These are phyloP conservation scores for Coemansia reversa DNA, from an alignment of 192 early-diverging fungal genomes.

Conservation along the genomic window DNA sequence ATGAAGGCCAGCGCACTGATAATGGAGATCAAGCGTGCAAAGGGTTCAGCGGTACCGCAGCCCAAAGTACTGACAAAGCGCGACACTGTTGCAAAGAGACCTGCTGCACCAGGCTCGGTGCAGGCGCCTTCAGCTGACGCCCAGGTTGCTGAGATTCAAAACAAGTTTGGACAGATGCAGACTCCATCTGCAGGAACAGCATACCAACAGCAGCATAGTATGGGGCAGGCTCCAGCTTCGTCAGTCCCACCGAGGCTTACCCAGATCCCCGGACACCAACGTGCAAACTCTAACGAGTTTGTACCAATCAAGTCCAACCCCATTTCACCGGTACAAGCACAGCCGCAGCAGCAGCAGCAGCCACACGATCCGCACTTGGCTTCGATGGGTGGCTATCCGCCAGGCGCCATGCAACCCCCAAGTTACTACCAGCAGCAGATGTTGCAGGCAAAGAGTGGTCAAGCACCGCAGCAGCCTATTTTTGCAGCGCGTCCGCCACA, in stretches of 20 bases:
- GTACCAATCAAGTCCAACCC: conserved; percentile 44
- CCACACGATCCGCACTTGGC: conserved; percentile 16
- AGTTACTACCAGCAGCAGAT: conserved; percentile 56
- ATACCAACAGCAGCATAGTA: conserved; percentile 4
- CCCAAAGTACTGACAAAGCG: conserved; percentile 51
- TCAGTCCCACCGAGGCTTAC: conserved; percentile 31
- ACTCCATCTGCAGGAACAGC: conserved; percentile 29
- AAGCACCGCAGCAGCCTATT: conserved; percentile 28
- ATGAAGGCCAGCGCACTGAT: conserved; percentile 85
- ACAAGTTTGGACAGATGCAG: conserved; percentile 36
- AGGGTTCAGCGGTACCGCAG: conserved; percentile 34
- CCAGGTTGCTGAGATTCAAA: conserved; percentile 37
- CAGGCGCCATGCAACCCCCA: conserved; percentile 40
- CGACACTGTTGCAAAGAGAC: conserved; percentile 48
- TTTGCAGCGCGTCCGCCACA: conserved; percentile 17
- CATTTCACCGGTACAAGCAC: conserved; percentile 25
- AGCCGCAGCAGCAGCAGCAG: conserved; percentile 19
- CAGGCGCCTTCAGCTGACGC: conserved; percentile 27
- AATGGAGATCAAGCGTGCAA: conserved; percentile 70
- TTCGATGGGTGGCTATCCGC: conserved; percentile 49
- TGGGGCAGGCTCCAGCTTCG: conserved; percentile 12
- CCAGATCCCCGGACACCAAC: conserved; percentile 36
- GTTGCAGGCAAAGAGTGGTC: conserved; percentile 40
- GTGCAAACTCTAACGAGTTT: conserved; percentile 50
- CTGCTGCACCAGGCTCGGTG: not conserved